Conservation (phyloP, 1,139 yeast species). For the Pichia sp. region DNA sequence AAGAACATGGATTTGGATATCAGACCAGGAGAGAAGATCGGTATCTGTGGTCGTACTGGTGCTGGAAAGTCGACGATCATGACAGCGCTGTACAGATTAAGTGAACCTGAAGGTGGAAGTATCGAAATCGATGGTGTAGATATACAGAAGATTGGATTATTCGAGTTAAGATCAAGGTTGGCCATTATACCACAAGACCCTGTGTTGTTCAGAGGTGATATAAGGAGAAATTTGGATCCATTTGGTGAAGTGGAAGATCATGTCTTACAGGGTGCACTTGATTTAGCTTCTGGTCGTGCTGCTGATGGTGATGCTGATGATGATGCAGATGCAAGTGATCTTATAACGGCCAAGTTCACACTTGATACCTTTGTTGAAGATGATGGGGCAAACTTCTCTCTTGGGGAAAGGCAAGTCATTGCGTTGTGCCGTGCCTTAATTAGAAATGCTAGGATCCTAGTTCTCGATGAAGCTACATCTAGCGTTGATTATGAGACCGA, state of each 20-base stretch:
- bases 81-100: slow-evolving; percentile 35
- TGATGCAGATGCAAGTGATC: slow-evolving; percentile 2
- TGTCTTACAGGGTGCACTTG: slow-evolving; percentile 37
- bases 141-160: slow-evolving; percentile 30
- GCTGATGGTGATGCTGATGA: no score
- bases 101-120: slow-evolving; percentile 26
- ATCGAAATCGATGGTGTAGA: slow-evolving; percentile 33
- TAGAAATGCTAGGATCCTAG: slow-evolving; percentile 41
- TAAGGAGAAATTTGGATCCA: slow-evolving; percentile 37
- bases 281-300: slow-evolving; percentile 37
- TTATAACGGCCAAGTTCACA: slow-evolving; percentile 33
- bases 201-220: slow-evolving; percentile 34
- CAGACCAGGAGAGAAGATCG: slow-evolving; percentile 32
- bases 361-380: slow-evolving; percentile 41
- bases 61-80: slow-evolving; percentile 40
- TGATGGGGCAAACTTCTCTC: slow-evolving; percentile 43
- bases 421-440: slow-evolving; percentile 50
- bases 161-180: slow-evolving; percentile 30
- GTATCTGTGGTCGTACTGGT: slow-evolving; percentile 40
- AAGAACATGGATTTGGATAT: slow-evolving; percentile 31
- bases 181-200: slow-evolving; percentile 43
- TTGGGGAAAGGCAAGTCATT: slow-evolving; percentile 49
- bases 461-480: slow-evolving; percentile 51
- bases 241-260: slow-evolving; percentile 33
- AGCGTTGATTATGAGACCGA: slow-evolving; percentile 54